Evolutionary conservation across 768 basidiomycete species (phyloP), one percentile per base, ranked within the genome.

Genomic region (Mycena albidolilacea): DNA sequence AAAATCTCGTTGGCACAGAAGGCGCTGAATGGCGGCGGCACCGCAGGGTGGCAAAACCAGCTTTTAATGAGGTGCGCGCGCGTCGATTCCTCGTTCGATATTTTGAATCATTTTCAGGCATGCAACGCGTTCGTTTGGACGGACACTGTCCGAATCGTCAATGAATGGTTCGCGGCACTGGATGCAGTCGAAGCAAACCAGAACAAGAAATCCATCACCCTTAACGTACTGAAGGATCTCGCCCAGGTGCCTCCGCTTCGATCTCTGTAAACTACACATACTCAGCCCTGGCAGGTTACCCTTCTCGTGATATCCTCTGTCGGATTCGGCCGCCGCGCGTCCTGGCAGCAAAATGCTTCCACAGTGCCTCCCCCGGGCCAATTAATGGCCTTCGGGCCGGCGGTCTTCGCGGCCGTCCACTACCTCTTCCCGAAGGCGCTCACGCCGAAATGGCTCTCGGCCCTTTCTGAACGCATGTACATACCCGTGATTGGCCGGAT

Each of bases 101-200:
- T 60, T 30, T 38, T 41, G 15, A 30, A 17, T 48, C 9, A 23
- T 37, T 61, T 19, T 35, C 68, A 88, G 88, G 81, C 83, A 7
- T 86, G 87, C 37, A 81, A 85, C 66, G 83, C 85, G 8, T 79
- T 88, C 35, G 87, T 87, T 8, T 89, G 88, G 88, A 73, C 78
- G 15, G 87, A 89, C 72, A 81, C 85, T 0, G 79, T 83, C 15
- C 82, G 82, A 38, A 77, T 87, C 1, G 71, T 83, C 11, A 73
- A 84, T 35, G 84, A 87, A 71, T 88, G 86, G 87, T 84, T 87
- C 63, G 73, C 79, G 14, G 77, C 83, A 30, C 77, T 89, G 7
- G 84, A 85, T 14, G 55, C 48, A 17, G 30, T 39, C n/a, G 48
- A 68, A 9, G 58, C 37, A 5, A 48, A 50, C 8, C n/a, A 23